These are phyloP conservation scores for Plasmopara halstedii DNA, from an alignment of 352 stramenopile genomes.

Conservation along the genomic window DNA sequence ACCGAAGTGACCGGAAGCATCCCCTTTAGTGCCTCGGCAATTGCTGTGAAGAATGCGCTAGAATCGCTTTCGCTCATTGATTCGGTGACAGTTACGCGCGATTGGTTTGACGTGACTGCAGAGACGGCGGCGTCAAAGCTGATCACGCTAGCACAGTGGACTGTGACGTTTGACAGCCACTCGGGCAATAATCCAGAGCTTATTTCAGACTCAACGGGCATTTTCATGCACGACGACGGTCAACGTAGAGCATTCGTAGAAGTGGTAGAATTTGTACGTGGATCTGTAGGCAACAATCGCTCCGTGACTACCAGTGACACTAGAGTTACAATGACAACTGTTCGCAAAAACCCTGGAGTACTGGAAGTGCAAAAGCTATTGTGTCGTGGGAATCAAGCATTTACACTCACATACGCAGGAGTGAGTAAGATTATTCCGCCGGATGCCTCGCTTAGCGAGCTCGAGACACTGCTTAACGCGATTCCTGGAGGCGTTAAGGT, in stretches of 20 bases:
- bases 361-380: slow-evolving; percentile 62
- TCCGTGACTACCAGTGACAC: slow-evolving; percentile 52
- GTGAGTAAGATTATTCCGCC: slow-evolving; percentile 23
- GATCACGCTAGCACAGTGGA: slow-evolving; percentile 61
- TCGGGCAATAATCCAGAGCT: slow-evolving; percentile 44
- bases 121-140: slow-evolving; percentile 26
- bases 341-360: slow-evolving; percentile 45
- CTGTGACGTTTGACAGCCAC: slow-evolving; percentile 51
- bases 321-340: slow-evolving; percentile 40
- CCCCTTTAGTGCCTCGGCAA: slow-evolving; percentile 52
- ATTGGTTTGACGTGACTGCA: slow-evolving; percentile 56
- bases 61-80: slow-evolving; percentile 76
- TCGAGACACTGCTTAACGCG: slow-evolving; percentile 42
- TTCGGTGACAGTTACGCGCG: slow-evolving; percentile 63
- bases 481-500: slow-evolving; percentile 43
- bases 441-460: slow-evolving; percentile 36
- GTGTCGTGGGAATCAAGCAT: slow-evolving; percentile 36
- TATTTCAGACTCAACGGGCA: slow-evolving; percentile 28
- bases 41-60: slow-evolving; percentile 53
- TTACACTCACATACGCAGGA: slow-evolving; percentile 38
- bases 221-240: slow-evolving; percentile 35
- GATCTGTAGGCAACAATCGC: slow-evolving; percentile 64
- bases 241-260: slow-evolving; percentile 52
- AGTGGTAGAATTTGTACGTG: slow-evolving; percentile 37
- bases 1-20: slow-evolving; percentile 45